Evolutionary conservation across 768 basidiomycete genomes (phyloP).

Genomic region (Lentinula detonsa): DNA sequence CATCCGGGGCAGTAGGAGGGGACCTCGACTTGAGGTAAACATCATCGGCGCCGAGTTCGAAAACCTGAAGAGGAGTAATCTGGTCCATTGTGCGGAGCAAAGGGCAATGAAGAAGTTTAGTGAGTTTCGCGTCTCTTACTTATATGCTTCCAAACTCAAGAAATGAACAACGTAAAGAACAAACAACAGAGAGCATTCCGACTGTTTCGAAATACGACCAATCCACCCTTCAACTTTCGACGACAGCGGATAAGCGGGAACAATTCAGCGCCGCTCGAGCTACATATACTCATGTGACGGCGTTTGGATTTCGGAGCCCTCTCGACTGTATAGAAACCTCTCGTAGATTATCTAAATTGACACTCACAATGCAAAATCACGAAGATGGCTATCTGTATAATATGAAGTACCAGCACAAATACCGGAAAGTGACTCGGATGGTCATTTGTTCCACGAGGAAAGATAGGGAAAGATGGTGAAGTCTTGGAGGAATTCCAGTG

Average conservation of each 20-base stretch:
- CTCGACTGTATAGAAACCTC: neutral
- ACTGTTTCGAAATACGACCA: neutral
- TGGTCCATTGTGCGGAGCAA: neutral
- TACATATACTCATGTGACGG: neutral
- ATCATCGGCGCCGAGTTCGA: slow-evolving; percentile 24
- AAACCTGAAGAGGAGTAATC: slow-evolving; percentile 18
- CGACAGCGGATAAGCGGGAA: neutral
- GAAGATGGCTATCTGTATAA: neutral
- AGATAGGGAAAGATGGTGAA: neutral
- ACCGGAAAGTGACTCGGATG: neutral
- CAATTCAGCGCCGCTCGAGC: neutral
- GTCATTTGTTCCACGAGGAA: neutral
- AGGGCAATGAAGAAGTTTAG: neutral
- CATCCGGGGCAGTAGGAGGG: slow-evolving; percentile 34
- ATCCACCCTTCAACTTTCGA: neutral
- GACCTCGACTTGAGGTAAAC: slow-evolving; percentile 28
- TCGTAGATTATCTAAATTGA: neutral
- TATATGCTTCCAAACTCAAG: neutral
- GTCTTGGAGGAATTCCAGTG: neutral
- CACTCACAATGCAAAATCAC: neutral
- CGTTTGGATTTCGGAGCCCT: neutral
- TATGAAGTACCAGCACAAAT: neutral
- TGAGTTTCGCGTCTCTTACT: neutral
- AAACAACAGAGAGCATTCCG: neutral
- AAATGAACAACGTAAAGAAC: neutral